Evolutionary conservation across 768 basidiomycete species (phyloP), one percentile per base, ranked within the genome.

Genomic region (Scleroderma bovista): DNA sequence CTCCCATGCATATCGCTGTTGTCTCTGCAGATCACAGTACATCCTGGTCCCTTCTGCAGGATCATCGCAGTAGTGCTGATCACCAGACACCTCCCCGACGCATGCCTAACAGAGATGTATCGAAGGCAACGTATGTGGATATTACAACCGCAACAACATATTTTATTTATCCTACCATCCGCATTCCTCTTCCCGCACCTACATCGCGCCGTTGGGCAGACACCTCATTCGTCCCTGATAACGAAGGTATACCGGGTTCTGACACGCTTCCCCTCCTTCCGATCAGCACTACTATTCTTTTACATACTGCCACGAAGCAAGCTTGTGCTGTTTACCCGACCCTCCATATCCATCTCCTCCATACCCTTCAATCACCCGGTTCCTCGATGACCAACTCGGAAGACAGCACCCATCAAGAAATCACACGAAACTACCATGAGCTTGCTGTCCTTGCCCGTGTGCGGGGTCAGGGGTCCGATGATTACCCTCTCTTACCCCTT

Each of bases 371-470:
- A 47, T 76, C 74, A 3, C 60, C 60, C 1, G 63, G 60, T 31
- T 79, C 77, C 19, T 69, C 73, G 31, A 63, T 60, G 32, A 59
- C 52, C n/a, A 56, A 56, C 41, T 50, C 62, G 37, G 69, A 72
- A 34, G 59, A 64, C n/a, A 60, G 63, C 47, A 67, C 64, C 44
- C 60, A 67, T 52, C 59, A 67, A 22, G 88, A 89, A 47, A 76
- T 91, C 58, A 78, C 84, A 16, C 72, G 67, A 39, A 90, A 81
- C 59, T 90, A 76, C 59, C 74, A 86, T 57, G 84, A 86, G 51
- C 75, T 93, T 16, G 72, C 81, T 2, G 74, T 88, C 24, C 77
- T 91, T 10, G 75, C 81, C 3, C 66, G 66, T 22, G 62, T 63
- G 44, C 58, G 54, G 36, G 44, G 65, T 31, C 67, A 67, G 62